Evolutionary conservation across 2,329 filamentous ascomycete genomes (phyloP).

Genomic region (Trichoderma semiorbis): DNA sequence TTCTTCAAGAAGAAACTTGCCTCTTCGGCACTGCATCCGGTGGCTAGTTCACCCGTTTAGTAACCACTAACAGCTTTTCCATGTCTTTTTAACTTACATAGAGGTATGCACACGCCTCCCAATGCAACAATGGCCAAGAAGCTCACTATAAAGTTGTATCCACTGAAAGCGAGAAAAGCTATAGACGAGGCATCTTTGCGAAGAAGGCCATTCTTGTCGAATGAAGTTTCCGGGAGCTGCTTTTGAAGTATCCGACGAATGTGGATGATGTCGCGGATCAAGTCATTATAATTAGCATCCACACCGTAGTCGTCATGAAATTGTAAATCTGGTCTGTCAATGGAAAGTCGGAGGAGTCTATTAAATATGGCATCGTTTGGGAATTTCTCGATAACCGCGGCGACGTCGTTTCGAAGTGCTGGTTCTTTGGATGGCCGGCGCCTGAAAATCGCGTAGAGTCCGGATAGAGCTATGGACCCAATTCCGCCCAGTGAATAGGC

Average conservation of each 20-base stretch:
- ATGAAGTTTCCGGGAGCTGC: not conserved
- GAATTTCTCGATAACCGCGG: not conserved
- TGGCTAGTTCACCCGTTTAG: not conserved
- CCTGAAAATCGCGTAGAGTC: not conserved
- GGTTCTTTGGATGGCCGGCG: not conserved
- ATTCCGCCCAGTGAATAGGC: not conserved
- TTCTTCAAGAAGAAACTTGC: not conserved
- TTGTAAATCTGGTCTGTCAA: not conserved
- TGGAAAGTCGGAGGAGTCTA: not conserved
- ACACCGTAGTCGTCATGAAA: not conserved
- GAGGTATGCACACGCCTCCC: conserved; percentile 21
- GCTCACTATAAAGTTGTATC: conserved; percentile 24
- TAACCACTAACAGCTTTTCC: no score
- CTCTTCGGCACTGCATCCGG: not conserved
- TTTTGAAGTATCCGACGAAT: not conserved
- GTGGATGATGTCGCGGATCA: not conserved
- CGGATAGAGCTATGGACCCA: not conserved
- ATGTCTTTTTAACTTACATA: conserved; percentile 16
- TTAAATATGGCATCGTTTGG: not conserved
- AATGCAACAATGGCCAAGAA: conserved; percentile 24
- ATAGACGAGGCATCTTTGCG: not conserved
- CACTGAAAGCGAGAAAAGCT: not conserved
- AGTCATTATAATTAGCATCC: not conserved
- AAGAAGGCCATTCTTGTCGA: not conserved
- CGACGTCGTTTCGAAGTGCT: not conserved